Conservation (phyloP, 2,329 filamentous ascomycete genomes). For the Penicillium sp. region DNA sequence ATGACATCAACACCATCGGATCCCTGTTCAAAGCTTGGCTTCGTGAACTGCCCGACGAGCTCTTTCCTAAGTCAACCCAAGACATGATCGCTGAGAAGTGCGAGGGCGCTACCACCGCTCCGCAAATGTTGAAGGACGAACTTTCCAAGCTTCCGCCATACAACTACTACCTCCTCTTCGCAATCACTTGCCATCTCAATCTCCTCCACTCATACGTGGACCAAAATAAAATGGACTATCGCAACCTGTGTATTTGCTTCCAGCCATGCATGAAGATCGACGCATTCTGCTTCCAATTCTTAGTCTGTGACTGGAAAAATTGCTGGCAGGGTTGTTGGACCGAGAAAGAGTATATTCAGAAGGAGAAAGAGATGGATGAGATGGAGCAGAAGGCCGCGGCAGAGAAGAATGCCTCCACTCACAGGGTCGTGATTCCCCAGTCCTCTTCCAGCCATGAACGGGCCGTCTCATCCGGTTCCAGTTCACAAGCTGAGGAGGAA, state of each 20-base stretch:
- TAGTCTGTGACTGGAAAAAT: constrained; percentile 93
- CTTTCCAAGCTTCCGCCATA: constrained; percentile 93
- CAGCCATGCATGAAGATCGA: constrained; percentile 97
- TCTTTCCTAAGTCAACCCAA: constrained; percentile 85
- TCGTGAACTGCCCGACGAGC: constrained; percentile 88
- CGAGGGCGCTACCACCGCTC: constrained; percentile 75
- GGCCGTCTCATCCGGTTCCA: constrained; percentile 64
- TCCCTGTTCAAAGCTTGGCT: constrained; percentile 98
- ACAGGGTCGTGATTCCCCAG: constrained; percentile 20
- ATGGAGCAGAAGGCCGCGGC: constrained; percentile 31
- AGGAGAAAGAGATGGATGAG: constrained; percentile 49
- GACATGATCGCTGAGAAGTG: constrained; percentile 80
- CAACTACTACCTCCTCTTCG: constrained; percentile 97
- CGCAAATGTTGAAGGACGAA: constrained; percentile 85
- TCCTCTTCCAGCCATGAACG: constrained; percentile 54
- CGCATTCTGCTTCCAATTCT: constrained; percentile 90
- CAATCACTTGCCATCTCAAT: constrained; percentile 94
- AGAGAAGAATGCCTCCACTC: constrained; percentile 28
- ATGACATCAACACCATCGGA: constrained; percentile 95
- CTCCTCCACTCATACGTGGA: constrained; percentile 87
- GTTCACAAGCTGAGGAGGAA: constrained; percentile 56
- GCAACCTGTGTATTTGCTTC: constrained; percentile 95
- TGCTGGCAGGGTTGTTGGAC: constrained; percentile 97
- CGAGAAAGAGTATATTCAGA: constrained; percentile 76
- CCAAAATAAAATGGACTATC: constrained; percentile 98